Percentiles rank a stretch among this genome's conserved stretches.
phyloP scores from a whole-genome alignment of 2,329 filamentous ascomycete genomes.

The Colletotrichum cereale region DNA sequence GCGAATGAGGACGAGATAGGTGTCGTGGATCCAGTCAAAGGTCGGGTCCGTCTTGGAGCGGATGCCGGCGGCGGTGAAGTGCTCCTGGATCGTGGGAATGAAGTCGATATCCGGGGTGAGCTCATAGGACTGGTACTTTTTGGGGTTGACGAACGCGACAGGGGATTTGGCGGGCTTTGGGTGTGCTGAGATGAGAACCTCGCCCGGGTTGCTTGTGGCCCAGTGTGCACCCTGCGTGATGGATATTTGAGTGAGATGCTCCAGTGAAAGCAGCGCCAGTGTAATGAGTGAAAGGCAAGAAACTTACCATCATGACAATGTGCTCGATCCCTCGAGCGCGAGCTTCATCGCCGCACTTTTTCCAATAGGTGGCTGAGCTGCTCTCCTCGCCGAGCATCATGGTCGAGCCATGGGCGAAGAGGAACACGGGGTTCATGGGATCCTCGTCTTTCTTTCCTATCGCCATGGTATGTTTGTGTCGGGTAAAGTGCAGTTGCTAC shows the following conservation, averaged over 20 bases:
- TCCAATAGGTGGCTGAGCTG: conserved; percentile 73
- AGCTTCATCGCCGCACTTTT: conserved; percentile 72
- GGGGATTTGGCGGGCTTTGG: conserved; percentile 71
- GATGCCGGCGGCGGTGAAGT: conserved; percentile 66
- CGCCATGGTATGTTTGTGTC: conserved; percentile 20
- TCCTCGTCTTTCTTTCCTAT: conserved; percentile 26
- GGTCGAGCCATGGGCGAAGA: conserved; percentile 78
- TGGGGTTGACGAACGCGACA: conserved; percentile 75
- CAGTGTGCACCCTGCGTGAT: conserved; percentile 71
- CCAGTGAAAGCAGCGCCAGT: neutral
- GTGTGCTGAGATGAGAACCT: conserved; percentile 72
- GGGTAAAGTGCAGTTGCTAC: neutral
- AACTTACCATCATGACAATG: conserved; percentile 72
- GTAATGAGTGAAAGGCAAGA: neutral
- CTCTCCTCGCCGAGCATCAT: conserved; percentile 79
- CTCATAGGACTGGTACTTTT: conserved; percentile 73
- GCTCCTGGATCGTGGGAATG: conserved; percentile 61
- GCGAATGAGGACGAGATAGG: conserved; percentile 75
- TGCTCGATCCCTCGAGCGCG: conserved; percentile 70
- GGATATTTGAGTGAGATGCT: conserved; percentile 11
- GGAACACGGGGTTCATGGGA: conserved; percentile 67
- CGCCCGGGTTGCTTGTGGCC: conserved; percentile 64
- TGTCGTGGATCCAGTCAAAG: conserved; percentile 82
- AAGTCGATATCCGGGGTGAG: conserved; percentile 70
- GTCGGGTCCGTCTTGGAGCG: conserved; percentile 62